These are phyloP conservation scores for Puya raimondii DNA, from an alignment of 176 grass and related monocot species.

Conservation along the genomic window DNA sequence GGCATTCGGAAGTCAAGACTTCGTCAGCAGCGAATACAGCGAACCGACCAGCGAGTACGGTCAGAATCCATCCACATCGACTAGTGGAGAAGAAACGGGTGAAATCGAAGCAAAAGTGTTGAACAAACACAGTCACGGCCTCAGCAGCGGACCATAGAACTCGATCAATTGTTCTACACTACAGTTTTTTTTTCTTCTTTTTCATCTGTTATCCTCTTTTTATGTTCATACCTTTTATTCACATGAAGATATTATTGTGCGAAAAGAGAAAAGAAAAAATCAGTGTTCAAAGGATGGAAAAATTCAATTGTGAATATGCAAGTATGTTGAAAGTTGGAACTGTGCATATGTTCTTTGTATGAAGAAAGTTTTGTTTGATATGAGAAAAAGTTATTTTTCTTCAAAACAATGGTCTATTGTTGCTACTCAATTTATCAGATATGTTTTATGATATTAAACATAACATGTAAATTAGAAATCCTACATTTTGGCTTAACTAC, in stretches of 20 bases:
- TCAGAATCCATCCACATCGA: conserved; percentile 30
- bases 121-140: conserved; percentile 5
- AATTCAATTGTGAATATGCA: no score
- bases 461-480: no score
- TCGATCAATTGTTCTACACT: not conserved
- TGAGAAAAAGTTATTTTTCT: no score
- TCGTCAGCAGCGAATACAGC: conserved; percentile 54
- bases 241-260: not conserved
- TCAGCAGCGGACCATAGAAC: not conserved
- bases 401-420: no score
- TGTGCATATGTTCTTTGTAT: no score
- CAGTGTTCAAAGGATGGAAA: no score
- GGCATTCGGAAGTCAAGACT: conserved; percentile 55
- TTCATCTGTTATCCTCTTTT: not conserved
- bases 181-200: not conserved
- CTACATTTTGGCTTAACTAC: no score
- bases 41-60: conserved; percentile 52
- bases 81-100: conserved; percentile 30
- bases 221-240: not conserved
- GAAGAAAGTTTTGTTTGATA: no score
- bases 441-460: no score
- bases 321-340: no score
- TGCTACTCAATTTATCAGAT: no score
- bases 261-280: not conserved
- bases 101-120: conserved; percentile 19